Base-by-base conservation (phyloP, 345 rosid genomes). In the Populus tremula region DNA sequence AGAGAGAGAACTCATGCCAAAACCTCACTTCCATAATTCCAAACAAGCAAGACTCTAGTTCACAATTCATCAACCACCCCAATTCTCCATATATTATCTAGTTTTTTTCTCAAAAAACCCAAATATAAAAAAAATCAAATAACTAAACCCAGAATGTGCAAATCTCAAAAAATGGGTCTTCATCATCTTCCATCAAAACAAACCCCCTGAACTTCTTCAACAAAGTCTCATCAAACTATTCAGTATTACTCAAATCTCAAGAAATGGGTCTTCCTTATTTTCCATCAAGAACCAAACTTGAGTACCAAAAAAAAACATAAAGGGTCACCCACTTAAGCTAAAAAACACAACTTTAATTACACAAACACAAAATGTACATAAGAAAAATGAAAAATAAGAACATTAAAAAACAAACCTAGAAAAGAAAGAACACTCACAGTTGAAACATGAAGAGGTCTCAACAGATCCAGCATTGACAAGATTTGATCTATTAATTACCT, bases 401-500 rank as follows among this genome's bases (percentile, higher is more conserved):
- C 69, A 45, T 23, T 66, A 53, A 33, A 53, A 10, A 17, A 68
- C 12, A 10, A 8, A n/a, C 11, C 14, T 23, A 18, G 47, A n/a
- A 71, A 38, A 2, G 16, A 27, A 2, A 13, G 7, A 56, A 14
- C 77, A 76, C 88, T 86, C 78, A 79, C 86, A 64, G 75, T 35
- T 10, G 80, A 69, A 76, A 79, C 76, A 76, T 41, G 78, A 36
- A 74, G 75, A 76, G 80, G 76, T 35, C 13, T 77, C 39, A 77
- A 36, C 56, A 81, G 86, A 86, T 86, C 86, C 71, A 81, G 88
- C 82, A 73, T 79, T 79, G 82, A 69, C 74, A 12, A 61, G 41
- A n/a, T 73, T 25, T 79, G 74, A 47, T 79, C 77, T 73, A 73
- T 69, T 67, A 12, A 79, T 69, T 67, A 12, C 33, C n/a, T 61